A percentile compares a stretch with the other conserved stretches of the same genome.
phyloP scores from a whole-genome alignment of 1,284 basidiomycete genomes.

The Ceratobasidium sp. region DNA sequence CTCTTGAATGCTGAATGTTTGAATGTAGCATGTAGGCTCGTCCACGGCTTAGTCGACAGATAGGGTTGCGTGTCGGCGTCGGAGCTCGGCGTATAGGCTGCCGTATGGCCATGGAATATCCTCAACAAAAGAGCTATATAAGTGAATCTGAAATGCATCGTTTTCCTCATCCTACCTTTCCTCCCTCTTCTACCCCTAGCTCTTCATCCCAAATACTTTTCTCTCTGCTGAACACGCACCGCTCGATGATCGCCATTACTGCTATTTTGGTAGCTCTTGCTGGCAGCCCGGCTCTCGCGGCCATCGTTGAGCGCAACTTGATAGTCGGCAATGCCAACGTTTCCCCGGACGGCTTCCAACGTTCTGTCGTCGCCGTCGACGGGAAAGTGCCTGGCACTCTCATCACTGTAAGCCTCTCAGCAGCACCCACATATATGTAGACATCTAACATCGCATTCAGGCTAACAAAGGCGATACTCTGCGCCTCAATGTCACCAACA shows the following conservation, averaged over 20 bases:
- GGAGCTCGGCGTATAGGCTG: background rate
- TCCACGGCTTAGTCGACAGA: background rate
- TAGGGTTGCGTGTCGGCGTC: no score
- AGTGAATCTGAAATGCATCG: background rate
- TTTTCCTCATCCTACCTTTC: background rate
- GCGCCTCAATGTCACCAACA: conserved; percentile 34
- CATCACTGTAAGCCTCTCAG: conserved; percentile 8
- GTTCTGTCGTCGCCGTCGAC: conserved; percentile 43
- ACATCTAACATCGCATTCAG: background rate
- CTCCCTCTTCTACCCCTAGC: background rate
- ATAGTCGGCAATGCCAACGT: conserved; percentile 28
- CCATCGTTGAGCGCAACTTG: background rate
- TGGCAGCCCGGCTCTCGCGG: conserved; percentile 18
- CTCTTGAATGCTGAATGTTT: background rate
- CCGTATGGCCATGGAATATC: background rate
- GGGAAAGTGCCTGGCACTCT: conserved; percentile 33
- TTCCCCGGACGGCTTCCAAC: conserved; percentile 39
- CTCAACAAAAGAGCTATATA: conserved; percentile 4
- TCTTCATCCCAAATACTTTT: background rate
- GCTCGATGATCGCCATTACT: background rate
- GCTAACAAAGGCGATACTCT: conserved; percentile 43
- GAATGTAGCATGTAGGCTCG: background rate
- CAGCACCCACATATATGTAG: background rate
- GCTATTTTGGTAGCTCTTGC: conserved; percentile 8
- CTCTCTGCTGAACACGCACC: background rate